phyloP scores from a whole-genome alignment of 179 eudicot species.

The Heliamphora pulchella region DNA sequence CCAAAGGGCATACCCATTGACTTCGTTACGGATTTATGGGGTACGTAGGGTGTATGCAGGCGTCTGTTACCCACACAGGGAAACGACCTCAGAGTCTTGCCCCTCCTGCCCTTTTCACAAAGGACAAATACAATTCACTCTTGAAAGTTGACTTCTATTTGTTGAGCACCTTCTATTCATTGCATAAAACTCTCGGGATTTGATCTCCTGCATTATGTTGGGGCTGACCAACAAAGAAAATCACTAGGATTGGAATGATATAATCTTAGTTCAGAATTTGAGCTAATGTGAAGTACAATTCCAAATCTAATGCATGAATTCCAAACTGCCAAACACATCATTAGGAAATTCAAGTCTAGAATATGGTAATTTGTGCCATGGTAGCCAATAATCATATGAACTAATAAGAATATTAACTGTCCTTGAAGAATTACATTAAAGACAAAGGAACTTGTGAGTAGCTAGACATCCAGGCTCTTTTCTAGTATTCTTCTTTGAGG shows the following conservation, averaged over 20 bases:
- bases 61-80: neutral
- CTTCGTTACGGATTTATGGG: too few species aligned
- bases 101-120: neutral
- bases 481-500: neutral
- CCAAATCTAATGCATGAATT: neutral
- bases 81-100: neutral
- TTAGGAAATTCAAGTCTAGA: slow-evolving; percentile 2
- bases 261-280: neutral
- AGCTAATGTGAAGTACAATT: neutral
- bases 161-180: slow-evolving; percentile 4
- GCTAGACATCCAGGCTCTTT: neutral
- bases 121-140: too few species aligned
- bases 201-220: neutral
- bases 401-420: neutral
- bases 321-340: neutral
- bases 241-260: neutral
- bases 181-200: neutral
- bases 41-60: neutral
- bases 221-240: neutral
- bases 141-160: neutral
- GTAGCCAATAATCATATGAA: neutral
- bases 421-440: neutral
- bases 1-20: neutral
- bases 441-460: slow-evolving; percentile 1
- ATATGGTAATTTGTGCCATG: neutral